Evolutionary conservation across 2,329 filamentous ascomycete species (phyloP).

Genomic region (Penicillium paneum): DNA sequence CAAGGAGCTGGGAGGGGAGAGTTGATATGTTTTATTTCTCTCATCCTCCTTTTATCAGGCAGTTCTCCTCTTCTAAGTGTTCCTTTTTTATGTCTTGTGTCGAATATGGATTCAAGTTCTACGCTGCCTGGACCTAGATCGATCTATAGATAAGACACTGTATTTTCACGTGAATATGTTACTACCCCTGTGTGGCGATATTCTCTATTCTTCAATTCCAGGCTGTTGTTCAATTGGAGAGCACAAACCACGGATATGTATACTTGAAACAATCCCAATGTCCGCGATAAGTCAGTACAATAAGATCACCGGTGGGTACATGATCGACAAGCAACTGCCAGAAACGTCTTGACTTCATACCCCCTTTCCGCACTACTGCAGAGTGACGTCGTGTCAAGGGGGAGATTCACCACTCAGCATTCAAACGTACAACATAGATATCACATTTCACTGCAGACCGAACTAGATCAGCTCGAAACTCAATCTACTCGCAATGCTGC

Average conservation of each 20-base stretch:
- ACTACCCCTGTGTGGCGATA: background rate
- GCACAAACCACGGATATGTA: background rate
- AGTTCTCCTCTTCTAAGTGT: background rate
- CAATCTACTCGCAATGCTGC: constrained; percentile 6
- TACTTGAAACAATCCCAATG: background rate
- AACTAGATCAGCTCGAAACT: background rate
- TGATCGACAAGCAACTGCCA: constrained; percentile 14
- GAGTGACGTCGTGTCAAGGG: constrained; percentile 8
- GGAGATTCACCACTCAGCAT: background rate
- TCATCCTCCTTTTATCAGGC: background rate
- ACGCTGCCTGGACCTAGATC: background rate
- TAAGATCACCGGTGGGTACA: constrained; percentile 13
- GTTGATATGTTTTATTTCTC: background rate
- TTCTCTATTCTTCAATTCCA: no score
- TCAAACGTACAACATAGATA: background rate
- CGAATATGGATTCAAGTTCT: background rate
- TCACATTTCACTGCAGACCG: background rate
- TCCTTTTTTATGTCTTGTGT: background rate
- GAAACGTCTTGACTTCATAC: background rate
- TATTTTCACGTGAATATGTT: background rate
- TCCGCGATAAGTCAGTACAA: background rate
- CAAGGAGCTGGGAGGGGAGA: constrained; percentile 39
- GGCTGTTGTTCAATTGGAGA: background rate
- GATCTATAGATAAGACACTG: background rate
- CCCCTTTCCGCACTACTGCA: constrained; percentile 4